phyloP scores from a whole-genome alignment of 2,329 filamentous ascomycete species.

The Ophiostoma montium region DNA sequence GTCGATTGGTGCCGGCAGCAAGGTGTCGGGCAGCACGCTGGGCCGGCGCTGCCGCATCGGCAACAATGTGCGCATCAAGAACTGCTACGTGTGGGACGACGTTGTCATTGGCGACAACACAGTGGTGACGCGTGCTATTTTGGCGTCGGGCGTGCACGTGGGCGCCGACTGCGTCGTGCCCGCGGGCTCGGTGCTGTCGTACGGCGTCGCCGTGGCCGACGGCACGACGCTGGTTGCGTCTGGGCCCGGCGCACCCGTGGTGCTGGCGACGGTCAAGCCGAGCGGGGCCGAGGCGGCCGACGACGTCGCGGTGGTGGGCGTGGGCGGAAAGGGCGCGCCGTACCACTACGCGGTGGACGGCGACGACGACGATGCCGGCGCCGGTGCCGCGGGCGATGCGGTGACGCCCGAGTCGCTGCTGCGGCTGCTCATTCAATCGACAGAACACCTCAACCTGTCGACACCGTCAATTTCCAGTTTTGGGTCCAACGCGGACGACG shows the following conservation, averaged over 20 bases:
- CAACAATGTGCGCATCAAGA: constrained; percentile 61
- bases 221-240: constrained; percentile 22
- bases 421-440: constrained; percentile 39
- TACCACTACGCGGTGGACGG: constrained; percentile 21
- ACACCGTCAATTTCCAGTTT: constrained; percentile 42
- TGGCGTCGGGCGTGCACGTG: constrained; percentile 59
- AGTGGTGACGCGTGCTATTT: constrained; percentile 54
- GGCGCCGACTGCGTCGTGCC: constrained; percentile 57
- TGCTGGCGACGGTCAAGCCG: constrained; percentile 24
- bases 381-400: constrained; percentile 7
- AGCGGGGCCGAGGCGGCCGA: constrained; percentile 24
- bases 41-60: constrained; percentile 80
- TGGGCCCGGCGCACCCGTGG: constrained; percentile 20
- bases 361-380: constrained; percentile 34
- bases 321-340: constrained; percentile 33
- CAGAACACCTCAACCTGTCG: constrained; percentile 38
- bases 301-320: constrained; percentile 33
- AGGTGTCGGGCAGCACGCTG: constrained; percentile 62
- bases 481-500: constrained; percentile 40
- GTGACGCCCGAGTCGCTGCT: constrained; percentile 38
- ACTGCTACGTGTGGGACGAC: constrained; percentile 82
- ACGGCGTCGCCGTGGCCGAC: constrained; percentile 57
- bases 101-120: constrained; percentile 62
- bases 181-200: constrained; percentile 65
- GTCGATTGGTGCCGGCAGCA: constrained; percentile 56